A percentile compares a stretch with the other conserved stretches of the same genome.
Evolutionary conservation across 495 filamentous ascomycete species (phyloP).

Genomic region (Trichoderma asperelloides): DNA sequence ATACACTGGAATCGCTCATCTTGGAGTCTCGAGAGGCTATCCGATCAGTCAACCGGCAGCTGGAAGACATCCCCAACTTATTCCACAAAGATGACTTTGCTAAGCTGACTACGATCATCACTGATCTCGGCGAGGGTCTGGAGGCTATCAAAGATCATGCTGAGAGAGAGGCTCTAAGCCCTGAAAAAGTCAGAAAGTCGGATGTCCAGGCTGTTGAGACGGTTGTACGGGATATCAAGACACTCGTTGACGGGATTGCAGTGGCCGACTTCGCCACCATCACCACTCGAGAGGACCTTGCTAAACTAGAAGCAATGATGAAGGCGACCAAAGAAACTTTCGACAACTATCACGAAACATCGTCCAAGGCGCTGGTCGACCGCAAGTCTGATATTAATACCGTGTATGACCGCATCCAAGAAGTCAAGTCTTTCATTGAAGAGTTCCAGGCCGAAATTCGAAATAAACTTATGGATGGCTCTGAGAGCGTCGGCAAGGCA

Average conservation of each 20-base stretch:
- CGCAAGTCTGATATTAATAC: slow-evolving; percentile 47
- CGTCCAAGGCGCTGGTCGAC: slow-evolving; percentile 71
- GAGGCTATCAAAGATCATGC: slow-evolving; percentile 67
- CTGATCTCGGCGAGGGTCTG: slow-evolving; percentile 61
- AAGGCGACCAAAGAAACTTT: slow-evolving; percentile 62
- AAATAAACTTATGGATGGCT: slow-evolving; percentile 42
- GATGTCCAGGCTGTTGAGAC: slow-evolving; percentile 71
- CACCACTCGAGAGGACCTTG: slow-evolving; percentile 53
- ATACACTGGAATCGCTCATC: slow-evolving; percentile 59
- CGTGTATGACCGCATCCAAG: slow-evolving; percentile 40
- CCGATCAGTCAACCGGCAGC: slow-evolving; percentile 43
- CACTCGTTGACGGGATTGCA: slow-evolving; percentile 60
- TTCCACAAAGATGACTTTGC: slow-evolving; percentile 63
- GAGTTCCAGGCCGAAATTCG: slow-evolving; percentile 40
- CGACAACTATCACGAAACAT: slow-evolving; percentile 59
- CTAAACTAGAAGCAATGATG: slow-evolving; percentile 46
- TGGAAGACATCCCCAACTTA: slow-evolving; percentile 48
- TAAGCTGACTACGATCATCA: slow-evolving; percentile 64
- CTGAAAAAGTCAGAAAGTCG: slow-evolving; percentile 62
- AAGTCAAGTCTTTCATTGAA: slow-evolving; percentile 42
- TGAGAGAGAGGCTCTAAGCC: slow-evolving; percentile 48
- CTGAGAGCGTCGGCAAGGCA: slow-evolving; percentile 44
- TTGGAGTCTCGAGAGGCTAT: slow-evolving; percentile 64
- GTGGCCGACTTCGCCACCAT: slow-evolving; percentile 57
- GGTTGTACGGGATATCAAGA: slow-evolving; percentile 71